phyloP scores from a whole-genome alignment of 1,139 yeast species.

The Lodderomyces orthopsilosis region DNA sequence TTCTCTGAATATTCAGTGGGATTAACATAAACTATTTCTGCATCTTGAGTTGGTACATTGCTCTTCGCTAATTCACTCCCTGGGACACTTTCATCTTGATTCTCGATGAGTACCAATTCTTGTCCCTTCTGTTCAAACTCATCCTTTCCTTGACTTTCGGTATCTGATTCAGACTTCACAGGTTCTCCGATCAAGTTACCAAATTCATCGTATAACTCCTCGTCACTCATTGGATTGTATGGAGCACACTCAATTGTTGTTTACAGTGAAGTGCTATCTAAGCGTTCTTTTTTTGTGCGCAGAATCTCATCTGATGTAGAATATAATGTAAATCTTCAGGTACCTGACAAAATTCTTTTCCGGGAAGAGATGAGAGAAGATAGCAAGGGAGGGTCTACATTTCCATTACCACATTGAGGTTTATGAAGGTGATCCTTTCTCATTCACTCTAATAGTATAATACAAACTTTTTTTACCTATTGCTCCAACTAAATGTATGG shows the following conservation, averaged over 20 bases:
- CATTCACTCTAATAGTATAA: constrained; percentile 11
- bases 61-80: constrained; percentile 10
- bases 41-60: constrained; percentile 5
- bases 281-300: constrained; percentile 1
- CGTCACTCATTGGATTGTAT: constrained; percentile 10
- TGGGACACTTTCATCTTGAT: constrained; percentile 9
- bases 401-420: too few species aligned
- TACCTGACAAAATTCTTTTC: too few species aligned
- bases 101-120: constrained; percentile 1
- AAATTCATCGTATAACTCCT: constrained; percentile 74
- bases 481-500: too few species aligned
- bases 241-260: background rate
- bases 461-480: background rate
- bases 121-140: constrained; percentile 18
- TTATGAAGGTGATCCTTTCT: background rate
- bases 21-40: constrained; percentile 26
- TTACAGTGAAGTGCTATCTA: background rate
- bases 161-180: constrained; percentile 39
- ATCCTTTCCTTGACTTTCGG: constrained; percentile 23
- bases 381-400: too few species aligned
- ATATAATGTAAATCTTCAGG: too few species aligned
- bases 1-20: constrained; percentile 17
- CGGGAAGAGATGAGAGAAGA: too few species aligned
- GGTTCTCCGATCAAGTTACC: constrained; percentile 69
- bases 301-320: background rate